Evolutionary conservation across 179 eudicot species (phyloP).

Genomic region (Heliamphora pulchella): DNA sequence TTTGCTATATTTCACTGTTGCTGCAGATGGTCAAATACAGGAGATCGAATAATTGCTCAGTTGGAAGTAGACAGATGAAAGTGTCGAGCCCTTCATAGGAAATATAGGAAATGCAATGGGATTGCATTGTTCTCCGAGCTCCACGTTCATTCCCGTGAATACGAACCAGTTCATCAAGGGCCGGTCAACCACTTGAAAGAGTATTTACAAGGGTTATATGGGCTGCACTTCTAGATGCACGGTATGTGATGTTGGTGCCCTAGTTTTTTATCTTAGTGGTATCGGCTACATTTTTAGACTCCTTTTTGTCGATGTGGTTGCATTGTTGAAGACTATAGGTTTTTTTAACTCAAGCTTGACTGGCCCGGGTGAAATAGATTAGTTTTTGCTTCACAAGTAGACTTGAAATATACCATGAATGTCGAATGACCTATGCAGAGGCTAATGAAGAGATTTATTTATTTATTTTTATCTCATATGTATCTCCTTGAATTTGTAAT

Average conservation of each 20-base stretch:
- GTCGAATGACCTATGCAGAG: not conserved
- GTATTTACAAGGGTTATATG: not conserved
- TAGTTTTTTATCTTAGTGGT: not conserved
- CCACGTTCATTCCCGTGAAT: not conserved
- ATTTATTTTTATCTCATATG: not conserved
- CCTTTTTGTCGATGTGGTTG: not conserved
- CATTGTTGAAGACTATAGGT: not conserved
- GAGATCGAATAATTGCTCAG: constrained; percentile 24
- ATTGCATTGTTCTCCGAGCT: not conserved
- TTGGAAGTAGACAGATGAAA: not conserved
- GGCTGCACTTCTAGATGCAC: not conserved
- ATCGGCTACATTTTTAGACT: not conserved
- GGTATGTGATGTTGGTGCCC: not conserved
- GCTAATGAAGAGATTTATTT: not conserved
- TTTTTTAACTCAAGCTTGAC: not conserved
- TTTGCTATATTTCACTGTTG: constrained; percentile 15
- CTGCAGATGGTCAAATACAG: constrained; percentile 67
- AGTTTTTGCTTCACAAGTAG: not conserved
- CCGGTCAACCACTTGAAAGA: not conserved
- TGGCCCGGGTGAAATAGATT: not conserved
- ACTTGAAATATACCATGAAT: not conserved
- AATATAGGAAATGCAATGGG: not conserved
- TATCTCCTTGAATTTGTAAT: not conserved
- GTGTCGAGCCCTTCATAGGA: not conserved
- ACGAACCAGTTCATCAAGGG: not conserved